These are phyloP conservation scores for Alisma plantagoaquatica DNA, from an alignment of 106 monocot genomes.

Conservation along the genomic window DNA sequence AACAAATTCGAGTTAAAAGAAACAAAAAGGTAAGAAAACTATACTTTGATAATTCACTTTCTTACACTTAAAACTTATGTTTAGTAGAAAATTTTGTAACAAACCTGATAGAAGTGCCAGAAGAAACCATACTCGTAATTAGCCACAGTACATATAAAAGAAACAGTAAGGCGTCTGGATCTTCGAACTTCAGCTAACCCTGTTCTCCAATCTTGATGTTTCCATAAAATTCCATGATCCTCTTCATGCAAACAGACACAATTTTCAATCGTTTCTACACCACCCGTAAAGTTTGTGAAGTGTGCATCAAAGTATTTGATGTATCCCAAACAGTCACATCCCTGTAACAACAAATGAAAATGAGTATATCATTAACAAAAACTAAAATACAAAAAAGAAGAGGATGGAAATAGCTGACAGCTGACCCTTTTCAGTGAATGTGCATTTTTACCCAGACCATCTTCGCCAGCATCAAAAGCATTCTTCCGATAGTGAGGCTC, in stretches of 20 bases:
- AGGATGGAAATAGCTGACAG: background rate
- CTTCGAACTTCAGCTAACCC: slow-evolving; percentile 93
- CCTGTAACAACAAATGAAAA: slow-evolving; percentile 42
- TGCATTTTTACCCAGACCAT: slow-evolving; percentile 94
- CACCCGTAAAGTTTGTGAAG: slow-evolving; percentile 93
- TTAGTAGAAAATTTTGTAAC: too few relatives aligned
- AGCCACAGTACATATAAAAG: slow-evolving; percentile 96
- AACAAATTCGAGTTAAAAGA: too few relatives aligned
- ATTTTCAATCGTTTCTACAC: slow-evolving; percentile 96
- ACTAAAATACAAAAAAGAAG: too few relatives aligned
- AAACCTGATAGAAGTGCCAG: slow-evolving; percentile 99
- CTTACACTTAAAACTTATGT: too few relatives aligned
- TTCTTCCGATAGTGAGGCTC: slow-evolving; percentile 97
- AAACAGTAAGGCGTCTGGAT: slow-evolving; percentile 87
- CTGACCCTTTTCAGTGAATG: slow-evolving; percentile 90
- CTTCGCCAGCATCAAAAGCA: slow-evolving; percentile 99
- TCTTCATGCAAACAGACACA: slow-evolving; percentile 99
- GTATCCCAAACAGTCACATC: slow-evolving; percentile 95
- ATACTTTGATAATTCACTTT: too few relatives aligned
- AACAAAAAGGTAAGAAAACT: too few relatives aligned
- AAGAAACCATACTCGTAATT: slow-evolving; percentile 98
- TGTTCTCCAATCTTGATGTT: slow-evolving; percentile 99
- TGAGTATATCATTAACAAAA: too few relatives aligned
- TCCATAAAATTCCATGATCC: slow-evolving; percentile 94
- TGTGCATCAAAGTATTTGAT: slow-evolving; percentile 98